Evolutionary conservation across 2,329 filamentous ascomycete species (phyloP), one percentile per base, ranked within the genome.

Genomic region (Curvularia sp.): DNA sequence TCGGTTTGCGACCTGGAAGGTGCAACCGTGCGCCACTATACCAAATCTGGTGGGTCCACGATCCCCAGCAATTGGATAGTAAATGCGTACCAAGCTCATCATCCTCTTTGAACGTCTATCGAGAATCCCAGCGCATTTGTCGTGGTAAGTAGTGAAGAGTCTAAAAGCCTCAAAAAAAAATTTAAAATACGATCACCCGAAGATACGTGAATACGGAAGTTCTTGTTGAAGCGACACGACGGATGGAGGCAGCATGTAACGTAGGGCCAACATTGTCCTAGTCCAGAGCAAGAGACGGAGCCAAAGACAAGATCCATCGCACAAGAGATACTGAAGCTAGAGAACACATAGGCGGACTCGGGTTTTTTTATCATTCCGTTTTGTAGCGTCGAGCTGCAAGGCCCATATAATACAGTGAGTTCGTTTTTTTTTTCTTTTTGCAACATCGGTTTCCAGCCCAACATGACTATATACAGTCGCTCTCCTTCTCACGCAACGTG

Each of bases 1-100:
- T 68, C 59, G 46, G 49, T 53, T 61, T 67, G 66, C 64, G 57
- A 65, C 66, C 63, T 61, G 61, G 67, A 57, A 66, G 67, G 63
- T 61, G 63, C 61, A 61, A 64, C 63, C 54, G 62, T 67, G 68
- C 68, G 60, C 62, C 48, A 28, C 61, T 55, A 64, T 36, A 49
- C 57, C 52, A 19, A 18, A 55, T 62, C 50, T 25, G 49, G 55
- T 27, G 13, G 32, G 12, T 21, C 41, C 23, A 12, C 38, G 34
- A 34, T 39, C n/a, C 28, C 1, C 10, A 9, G n/a, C 43, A 32
- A 21, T 23, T 21, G 1, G 21, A n/a, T 18, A 25, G 41, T 27
- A n/a, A 47, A 32, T 13, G 43, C 7, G 25, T 34, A 42, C n/a
- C n/a, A 45, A 36, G 5, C 1, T 8, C 28, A 12, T 30, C 28